A percentile compares a stretch with the other conserved stretches of the same genome.
phyloP scores from a whole-genome alignment of 1,139 yeast species.

The Barnettozyma hawaiiensis region DNA sequence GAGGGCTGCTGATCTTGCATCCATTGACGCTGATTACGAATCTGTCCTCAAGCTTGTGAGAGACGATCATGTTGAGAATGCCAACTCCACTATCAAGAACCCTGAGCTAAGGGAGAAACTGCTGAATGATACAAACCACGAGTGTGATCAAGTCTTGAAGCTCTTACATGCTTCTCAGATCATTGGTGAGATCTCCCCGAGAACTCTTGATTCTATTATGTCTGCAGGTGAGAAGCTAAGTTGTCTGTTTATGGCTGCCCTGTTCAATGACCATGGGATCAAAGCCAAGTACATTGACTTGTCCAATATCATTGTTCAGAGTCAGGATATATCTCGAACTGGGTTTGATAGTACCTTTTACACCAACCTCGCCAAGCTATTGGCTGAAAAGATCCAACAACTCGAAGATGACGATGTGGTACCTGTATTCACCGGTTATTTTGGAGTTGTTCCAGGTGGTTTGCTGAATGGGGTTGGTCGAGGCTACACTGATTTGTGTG shows the following conservation, averaged over 20 bases:
- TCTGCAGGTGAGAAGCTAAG: slow-evolving; percentile 91
- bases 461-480: slow-evolving; percentile 88
- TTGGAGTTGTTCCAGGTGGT: slow-evolving; percentile 94
- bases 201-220: slow-evolving; percentile 86
- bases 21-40: slow-evolving; percentile 44
- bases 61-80: slow-evolving; percentile 74
- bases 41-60: slow-evolving; percentile 56
- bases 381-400: slow-evolving; percentile 50
- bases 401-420: slow-evolving; percentile 42
- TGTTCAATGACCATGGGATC: slow-evolving; percentile 76
- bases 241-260: slow-evolving; percentile 80
- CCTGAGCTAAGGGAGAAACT: slow-evolving; percentile 42
- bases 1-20: slow-evolving; percentile 73
- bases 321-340: slow-evolving; percentile 43
- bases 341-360: slow-evolving; percentile 68
- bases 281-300: slow-evolving; percentile 76
- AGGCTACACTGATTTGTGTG: slow-evolving; percentile 96
- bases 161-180: slow-evolving; percentile 81
- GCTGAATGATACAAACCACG: slow-evolving; percentile 51
- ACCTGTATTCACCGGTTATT: slow-evolving; percentile 94
- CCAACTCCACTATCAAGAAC: slow-evolving; percentile 48
- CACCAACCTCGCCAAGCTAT: slow-evolving; percentile 49
- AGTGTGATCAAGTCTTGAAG: slow-evolving; percentile 61
- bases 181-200: slow-evolving; percentile 84
- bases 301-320: slow-evolving; percentile 61